Conservation (phyloP, 495 filamentous ascomycete genomes). For the Emericellopsis terricola region DNA sequence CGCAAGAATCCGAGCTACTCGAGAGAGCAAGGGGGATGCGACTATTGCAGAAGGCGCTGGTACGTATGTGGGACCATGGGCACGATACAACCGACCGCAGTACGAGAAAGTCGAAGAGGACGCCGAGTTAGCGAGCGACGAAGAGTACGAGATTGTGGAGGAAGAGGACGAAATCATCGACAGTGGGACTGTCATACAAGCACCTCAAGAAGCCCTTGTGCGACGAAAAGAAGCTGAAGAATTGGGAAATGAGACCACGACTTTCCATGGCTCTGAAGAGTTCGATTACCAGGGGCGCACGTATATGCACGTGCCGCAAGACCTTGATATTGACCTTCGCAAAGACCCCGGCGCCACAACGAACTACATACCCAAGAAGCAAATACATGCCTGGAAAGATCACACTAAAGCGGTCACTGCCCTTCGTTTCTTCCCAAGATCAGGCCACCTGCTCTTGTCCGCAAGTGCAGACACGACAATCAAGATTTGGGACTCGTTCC, state of each 20-base stretch:
- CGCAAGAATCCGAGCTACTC: constrained; percentile 42
- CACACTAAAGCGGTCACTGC: constrained; percentile 77
- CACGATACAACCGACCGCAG: constrained; percentile 47
- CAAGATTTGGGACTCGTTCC: constrained; percentile 92
- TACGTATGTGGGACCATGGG: constrained; percentile 89
- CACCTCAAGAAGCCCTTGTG: constrained; percentile 36
- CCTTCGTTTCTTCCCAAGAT: constrained; percentile 69
- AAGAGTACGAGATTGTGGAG: constrained; percentile 55
- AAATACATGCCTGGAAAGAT: constrained; percentile 73
- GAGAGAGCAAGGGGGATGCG: constrained; percentile 71
- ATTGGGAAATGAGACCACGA: constrained; percentile 55
- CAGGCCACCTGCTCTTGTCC: constrained; percentile 76
- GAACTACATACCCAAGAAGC: constrained; percentile 88
- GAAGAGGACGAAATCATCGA: constrained; percentile 30
- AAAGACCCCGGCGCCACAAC: constrained; percentile 64
- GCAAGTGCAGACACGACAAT: constrained; percentile 73
- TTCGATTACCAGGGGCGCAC: constrained; percentile 87
- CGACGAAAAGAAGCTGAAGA: constrained; percentile 37
- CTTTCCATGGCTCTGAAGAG: constrained; percentile 67
- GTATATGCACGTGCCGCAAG: constrained; percentile 92
- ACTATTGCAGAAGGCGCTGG: constrained; percentile 69
- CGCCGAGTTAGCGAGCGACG: constrained; percentile 53
- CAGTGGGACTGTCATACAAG: constrained; percentile 31
- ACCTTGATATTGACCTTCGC: constrained; percentile 72
- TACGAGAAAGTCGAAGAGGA: constrained; percentile 41